These are phyloP conservation scores for Bipolaris sorokiniana DNA, from an alignment of 2,329 filamentous ascomycete species.

Conservation along the genomic window DNA sequence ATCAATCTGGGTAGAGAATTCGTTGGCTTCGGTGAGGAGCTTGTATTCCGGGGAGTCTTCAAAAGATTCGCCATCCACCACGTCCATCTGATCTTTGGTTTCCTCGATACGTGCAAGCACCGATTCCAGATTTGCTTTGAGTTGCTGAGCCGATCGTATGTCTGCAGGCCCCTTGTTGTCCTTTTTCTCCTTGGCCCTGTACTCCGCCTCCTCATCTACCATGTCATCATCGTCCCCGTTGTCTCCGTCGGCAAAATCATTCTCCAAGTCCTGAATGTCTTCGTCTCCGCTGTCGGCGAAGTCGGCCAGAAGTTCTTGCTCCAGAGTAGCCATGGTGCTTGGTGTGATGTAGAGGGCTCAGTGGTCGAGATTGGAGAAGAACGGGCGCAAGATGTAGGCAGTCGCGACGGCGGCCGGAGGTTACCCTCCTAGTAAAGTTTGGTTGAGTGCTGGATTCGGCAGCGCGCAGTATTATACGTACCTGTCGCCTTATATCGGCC, in stretches of 20 bases:
- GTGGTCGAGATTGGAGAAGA: not conserved
- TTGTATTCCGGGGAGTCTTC: slow-evolving; percentile 93
- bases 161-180: slow-evolving; percentile 72
- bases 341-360: not conserved
- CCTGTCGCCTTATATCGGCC: slow-evolving; percentile 23
- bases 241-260: slow-evolving; percentile 47
- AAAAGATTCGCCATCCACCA: slow-evolving; percentile 74
- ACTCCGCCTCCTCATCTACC: slow-evolving; percentile 65
- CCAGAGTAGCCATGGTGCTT: slow-evolving; percentile 77
- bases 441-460: slow-evolving; percentile 28
- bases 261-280: slow-evolving; percentile 45
- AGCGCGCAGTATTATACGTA: slow-evolving; percentile 28
- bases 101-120: slow-evolving; percentile 69
- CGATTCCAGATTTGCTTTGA: slow-evolving; percentile 83
- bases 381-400: not conserved
- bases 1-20: slow-evolving; percentile 88
- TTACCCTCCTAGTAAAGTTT: slow-evolving; percentile 28
- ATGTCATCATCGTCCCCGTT: slow-evolving; percentile 67
- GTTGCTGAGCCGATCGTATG: slow-evolving; percentile 75
- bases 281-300: slow-evolving; percentile 82
- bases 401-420: slow-evolving; percentile 31
- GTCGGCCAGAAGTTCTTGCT: slow-evolving; percentile 90
- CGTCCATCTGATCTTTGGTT: slow-evolving; percentile 70
- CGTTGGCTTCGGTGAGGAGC: slow-evolving; percentile 85
- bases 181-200: slow-evolving; percentile 61